Evolutionary conservation across 345 rosid species (phyloP), one percentile per base, ranked within the genome.

Genomic region (Sonneratia caseolaris): DNA sequence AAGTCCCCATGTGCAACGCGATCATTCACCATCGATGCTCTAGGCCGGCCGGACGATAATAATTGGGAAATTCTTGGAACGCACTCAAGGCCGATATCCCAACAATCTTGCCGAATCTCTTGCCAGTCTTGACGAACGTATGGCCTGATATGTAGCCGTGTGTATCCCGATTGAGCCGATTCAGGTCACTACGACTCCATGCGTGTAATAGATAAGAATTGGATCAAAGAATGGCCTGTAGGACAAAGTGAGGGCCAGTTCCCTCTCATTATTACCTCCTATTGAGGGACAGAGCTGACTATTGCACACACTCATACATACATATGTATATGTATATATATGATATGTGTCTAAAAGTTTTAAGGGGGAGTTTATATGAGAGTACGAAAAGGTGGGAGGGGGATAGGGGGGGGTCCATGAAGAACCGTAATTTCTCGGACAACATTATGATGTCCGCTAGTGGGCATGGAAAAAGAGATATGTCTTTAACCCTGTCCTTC

Each of bases 371-470:
- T 47, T 9, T 47, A 47, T 10, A 13, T 47, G 51, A 47, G 51
- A 9, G 51, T 47, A 47, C 51, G 51, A 47, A 47, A 47, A 47
- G 5, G 3, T 8, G 18, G 22, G 8, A 21, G 5, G 12, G 32
- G 35, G 35, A n/a, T 3, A 62, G 16, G 66, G 15, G 18, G 66
- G 15, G 66, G 66, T 62, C 66, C 66, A 62, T 62, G 32, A 35
- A 13, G 37, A 7, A 24, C 7, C 11, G 38, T 32, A 32, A 62
- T 62, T 62, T 62, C 66, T 62, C 66, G 19, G 6, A 62, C 66
- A 62, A 62, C 66, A 62, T 62, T 62, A 62, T 62, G 66, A 62
- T 62, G 66, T 62, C 38, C 38, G 37, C 66, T 32, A 62, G 66
- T 62, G 15, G 66, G 66, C 66, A 62, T 62, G 32, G 37, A 62